Conservation (phyloP, 2,329 filamentous ascomycete species). For the Colletotrichum trifolii region DNA sequence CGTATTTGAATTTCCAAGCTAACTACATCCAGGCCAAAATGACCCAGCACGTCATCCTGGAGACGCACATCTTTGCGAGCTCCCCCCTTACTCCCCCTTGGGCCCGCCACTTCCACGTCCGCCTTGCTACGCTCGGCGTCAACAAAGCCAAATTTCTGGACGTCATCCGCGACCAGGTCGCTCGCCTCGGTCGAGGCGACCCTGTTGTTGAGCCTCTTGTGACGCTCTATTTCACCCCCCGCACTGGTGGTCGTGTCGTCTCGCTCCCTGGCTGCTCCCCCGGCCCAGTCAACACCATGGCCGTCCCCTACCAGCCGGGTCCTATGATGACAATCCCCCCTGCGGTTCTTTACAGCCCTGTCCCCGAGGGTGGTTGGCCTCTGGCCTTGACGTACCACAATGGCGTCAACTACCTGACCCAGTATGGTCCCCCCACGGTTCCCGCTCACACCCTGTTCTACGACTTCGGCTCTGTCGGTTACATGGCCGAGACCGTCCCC, state of each 20-base stretch:
- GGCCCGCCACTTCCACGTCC: conserved; percentile 23
- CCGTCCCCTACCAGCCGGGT: conserved; percentile 1
- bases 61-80: conserved; percentile 26
- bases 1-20: background rate
- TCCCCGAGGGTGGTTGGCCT: conserved; percentile 1
- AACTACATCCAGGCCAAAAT: conserved; percentile 11
- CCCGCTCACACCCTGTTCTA: background rate
- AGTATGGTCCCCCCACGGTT: conserved; percentile 7
- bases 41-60: conserved; percentile 15
- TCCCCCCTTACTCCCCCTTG: conserved; percentile 1
- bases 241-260: conserved; percentile 9
- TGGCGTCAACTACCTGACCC: conserved; percentile 28
- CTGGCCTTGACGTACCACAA: conserved; percentile 19
- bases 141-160: conserved; percentile 21
- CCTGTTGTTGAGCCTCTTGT: conserved; percentile 25
- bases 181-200: conserved; percentile 23
- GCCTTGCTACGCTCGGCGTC: conserved; percentile 1
- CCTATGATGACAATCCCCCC: conserved; percentile 8
- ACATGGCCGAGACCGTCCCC: conserved; percentile 7
- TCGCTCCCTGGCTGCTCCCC: conserved; percentile 12
- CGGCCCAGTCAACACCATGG: too few species aligned
- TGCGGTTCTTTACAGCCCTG: background rate
- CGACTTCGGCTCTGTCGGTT: background rate
- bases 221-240: conserved; percentile 27
- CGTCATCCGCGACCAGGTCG: conserved; percentile 11